Evolutionary conservation across 768 basidiomycete genomes (phyloP), one percentile per base, ranked within the genome.

Genomic region (Epithele typhae): DNA sequence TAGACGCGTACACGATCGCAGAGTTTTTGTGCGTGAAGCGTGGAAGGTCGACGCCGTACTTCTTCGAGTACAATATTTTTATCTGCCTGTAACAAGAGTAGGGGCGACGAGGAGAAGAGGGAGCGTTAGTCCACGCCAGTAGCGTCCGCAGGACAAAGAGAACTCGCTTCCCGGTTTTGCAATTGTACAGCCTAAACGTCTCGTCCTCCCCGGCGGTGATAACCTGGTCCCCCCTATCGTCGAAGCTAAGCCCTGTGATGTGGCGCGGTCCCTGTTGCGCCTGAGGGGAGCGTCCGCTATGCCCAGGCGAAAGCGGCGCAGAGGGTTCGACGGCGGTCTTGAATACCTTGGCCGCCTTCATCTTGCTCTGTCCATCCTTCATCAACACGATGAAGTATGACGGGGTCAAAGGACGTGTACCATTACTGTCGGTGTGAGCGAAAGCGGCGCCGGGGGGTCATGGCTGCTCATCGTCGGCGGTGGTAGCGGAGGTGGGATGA

Each of bases 31-130:
- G 96, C 0, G 95, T 97, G 59, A 97, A 96, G 3, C 95, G 81
- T 18, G 93, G 91, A 17, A 94, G 77, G 65, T 95, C 91, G 37
- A 93, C 87, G 1, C 96, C 96, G 64, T 98, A 99, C 65, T 99
- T 99, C 68, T 94, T 93, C 0, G 94, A 97, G 57, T 85, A 80
- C 3, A 93, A 66, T 1, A 82, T 84, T 66, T 90, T 93, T 25
- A 78, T 58, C 42, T 77, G 76, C 73, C 94, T 89, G 56, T 48
- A 52, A 46, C 9, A 10, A 45, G 7, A 30, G 14, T 30, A 30
- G 27, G 15, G 7, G 35, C 6, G 35, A n/a, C 17, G 35, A 36
- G n/a, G 33, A 33, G 14, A 6, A 22, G 4, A 23, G 17, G 41
- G 21, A 8, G 12, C 43, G 52, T 59, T 57, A 67, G 64, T 66